Base-by-base conservation (phyloP, 139 green algal genomes). In the Chlamydomonas sp. region DNA sequence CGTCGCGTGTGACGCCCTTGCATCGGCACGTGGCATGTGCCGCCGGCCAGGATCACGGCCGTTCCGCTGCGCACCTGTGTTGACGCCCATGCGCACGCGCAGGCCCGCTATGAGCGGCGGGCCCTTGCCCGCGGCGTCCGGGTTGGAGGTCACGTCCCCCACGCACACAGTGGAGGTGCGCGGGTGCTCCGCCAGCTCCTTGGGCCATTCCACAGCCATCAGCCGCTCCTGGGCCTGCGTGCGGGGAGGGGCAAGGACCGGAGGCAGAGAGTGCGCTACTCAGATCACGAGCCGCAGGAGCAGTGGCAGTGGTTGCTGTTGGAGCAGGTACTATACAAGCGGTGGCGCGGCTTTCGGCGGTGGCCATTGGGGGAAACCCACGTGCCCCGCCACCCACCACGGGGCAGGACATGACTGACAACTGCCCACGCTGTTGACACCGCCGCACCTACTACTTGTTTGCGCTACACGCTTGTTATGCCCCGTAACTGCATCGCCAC, bases 31-130 rank as follows among this genome's bases (percentile, higher is more conserved):
- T 49, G 31, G 31, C 31, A 49, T 49, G 31, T 49, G 31, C 31
- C 31, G 31, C 31, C 31, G 31, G 31, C 31, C 31, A 49, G 31
- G 31, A 49, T 49, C 31, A 49, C 63, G 9, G 7, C 63, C 63
- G 8, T 10, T 10, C 9, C 63, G 7, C 63, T 67, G 63, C 63
- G 31, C 63, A 87, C 91, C 91, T 82, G 92, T 94, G 79, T 93
- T 93, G 81, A 95, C 93, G 59, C 92, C 92, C 87, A 95, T 95
- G 31, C 92, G 85, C 31, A 95, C 89, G 9, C 92, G 74, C 74
- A 95, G 85, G 14, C 92, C 92, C n/a, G 81, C 62, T 79, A 93
- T 90, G 10, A 95, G 71, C 9, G 79, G 17, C 3, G 79, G 79
- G 0, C 92, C 92, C 80, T 90, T 86, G 63, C 88, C 78, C 10